Conservation (phyloP, 1,139 yeast genomes). For the Nakaseomyces bracarensis region DNA sequence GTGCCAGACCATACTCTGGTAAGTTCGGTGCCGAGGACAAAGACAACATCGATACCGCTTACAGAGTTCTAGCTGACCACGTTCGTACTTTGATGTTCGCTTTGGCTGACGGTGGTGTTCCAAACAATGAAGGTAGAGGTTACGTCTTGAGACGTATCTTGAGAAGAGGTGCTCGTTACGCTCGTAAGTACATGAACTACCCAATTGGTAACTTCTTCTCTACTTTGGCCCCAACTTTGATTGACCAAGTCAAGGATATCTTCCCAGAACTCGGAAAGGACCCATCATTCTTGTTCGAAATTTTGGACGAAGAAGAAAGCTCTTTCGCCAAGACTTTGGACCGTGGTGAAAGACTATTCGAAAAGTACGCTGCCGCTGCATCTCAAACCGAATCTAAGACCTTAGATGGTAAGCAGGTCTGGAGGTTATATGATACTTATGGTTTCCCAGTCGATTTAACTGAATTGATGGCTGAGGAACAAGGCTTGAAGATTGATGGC, state of each 20-base stretch:
- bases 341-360: conserved; percentile 95
- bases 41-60: conserved; percentile 96
- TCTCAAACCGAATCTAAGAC: conserved; percentile 65
- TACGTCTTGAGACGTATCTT: conserved; percentile 92
- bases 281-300: conserved; percentile 72
- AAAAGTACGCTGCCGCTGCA: conserved; percentile 82
- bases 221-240: conserved; percentile 83
- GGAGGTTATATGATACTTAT: conserved; percentile 98
- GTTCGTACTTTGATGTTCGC: conserved; percentile 96
- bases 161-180: conserved; percentile 97
- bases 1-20: conserved; percentile 84
- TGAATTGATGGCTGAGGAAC: conserved; percentile 96
- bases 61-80: conserved; percentile 96
- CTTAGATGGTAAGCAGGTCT: conserved; percentile 86
- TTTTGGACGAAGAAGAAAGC: conserved; percentile 89
- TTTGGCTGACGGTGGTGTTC: conserved; percentile 97
- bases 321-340: conserved; percentile 92
- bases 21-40: conserved; percentile 85
- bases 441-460: conserved; percentile 99
- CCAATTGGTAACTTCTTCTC: conserved; percentile 93
- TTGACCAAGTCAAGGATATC: conserved; percentile 75
- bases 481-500: conserved; percentile 88
- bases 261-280: conserved; percentile 85
- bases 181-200: conserved; percentile 89
- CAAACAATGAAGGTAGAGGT: conserved; percentile 98